Conservation (phyloP, 1,284 basidiomycete species). For the Moniliophthora roreri region DNA sequence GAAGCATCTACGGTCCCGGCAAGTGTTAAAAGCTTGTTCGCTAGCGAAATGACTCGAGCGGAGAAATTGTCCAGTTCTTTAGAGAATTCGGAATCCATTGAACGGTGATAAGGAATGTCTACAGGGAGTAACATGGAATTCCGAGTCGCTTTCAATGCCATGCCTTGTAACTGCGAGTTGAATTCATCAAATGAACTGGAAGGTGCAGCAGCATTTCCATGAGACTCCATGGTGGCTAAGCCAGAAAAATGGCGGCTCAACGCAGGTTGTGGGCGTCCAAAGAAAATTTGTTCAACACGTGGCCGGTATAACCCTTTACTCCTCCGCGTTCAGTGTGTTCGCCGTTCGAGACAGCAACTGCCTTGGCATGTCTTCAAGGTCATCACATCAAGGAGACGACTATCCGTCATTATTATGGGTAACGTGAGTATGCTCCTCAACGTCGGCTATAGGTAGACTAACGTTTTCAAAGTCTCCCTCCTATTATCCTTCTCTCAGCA, state of each 20-base stretch:
- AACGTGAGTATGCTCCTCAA: constrained; percentile 27
- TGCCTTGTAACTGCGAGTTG: constrained; percentile 52
- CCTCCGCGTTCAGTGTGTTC: background rate
- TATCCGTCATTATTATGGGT: constrained; percentile 41
- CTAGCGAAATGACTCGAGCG: constrained; percentile 57
- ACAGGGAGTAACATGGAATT: constrained; percentile 56
- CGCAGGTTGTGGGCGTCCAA: background rate
- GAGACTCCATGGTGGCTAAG: background rate
- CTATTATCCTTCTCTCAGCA: constrained; percentile 39
- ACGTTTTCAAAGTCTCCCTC: constrained; percentile 35
- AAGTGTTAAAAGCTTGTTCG: constrained; percentile 64
- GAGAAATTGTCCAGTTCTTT: constrained; percentile 66
- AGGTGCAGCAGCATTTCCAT: background rate
- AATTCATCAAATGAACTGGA: constrained; percentile 33
- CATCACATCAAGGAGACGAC: constrained; percentile 22
- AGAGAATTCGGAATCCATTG: constrained; percentile 74
- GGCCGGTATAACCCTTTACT: background rate
- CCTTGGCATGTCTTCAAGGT: constrained; percentile 2
- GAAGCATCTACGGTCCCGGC: constrained; percentile 39
- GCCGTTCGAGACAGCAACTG: background rate
- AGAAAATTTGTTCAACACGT: background rate
- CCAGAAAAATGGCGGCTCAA: background rate
- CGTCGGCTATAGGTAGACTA: background rate
- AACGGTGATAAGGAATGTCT: constrained; percentile 84
- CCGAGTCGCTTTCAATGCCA: constrained; percentile 61